Percentiles rank a stretch among this genome's conserved stretches.
Conservation (phyloP, 768 basidiomycete species). For the Mycena pura region DNA sequence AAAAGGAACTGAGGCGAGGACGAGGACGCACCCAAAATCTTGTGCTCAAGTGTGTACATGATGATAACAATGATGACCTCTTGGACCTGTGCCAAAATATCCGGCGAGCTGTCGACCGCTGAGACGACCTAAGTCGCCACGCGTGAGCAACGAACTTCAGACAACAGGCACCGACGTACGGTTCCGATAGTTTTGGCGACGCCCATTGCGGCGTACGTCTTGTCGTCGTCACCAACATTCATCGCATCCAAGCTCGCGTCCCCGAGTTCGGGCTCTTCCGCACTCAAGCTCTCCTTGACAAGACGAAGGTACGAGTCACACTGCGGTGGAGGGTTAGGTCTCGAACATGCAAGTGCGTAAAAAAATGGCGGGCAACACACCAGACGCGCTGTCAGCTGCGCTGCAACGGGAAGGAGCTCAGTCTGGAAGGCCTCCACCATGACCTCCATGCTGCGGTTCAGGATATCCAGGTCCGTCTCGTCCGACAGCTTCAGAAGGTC, state of each 20-base stretch:
- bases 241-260: conserved; percentile 63
- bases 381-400: conserved; percentile 77
- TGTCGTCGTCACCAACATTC: conserved; percentile 77
- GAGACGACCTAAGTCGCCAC: conserved; percentile 62
- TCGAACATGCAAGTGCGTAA: background rate
- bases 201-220: conserved; percentile 88
- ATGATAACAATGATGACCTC: conserved; percentile 84
- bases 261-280: conserved; percentile 56
- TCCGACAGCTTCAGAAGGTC: conserved; percentile 90
- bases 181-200: conserved; percentile 86
- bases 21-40: conserved; percentile 68
- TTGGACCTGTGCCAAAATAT: conserved; percentile 80
- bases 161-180: conserved; percentile 46
- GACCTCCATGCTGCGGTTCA: conserved; percentile 83
- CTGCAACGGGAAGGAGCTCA: conserved; percentile 85
- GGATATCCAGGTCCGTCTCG: conserved; percentile 87
- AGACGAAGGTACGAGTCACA: conserved; percentile 86
- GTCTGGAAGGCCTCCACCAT: conserved; percentile 88
- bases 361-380: conserved; percentile 42
- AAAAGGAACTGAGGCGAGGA: background rate
- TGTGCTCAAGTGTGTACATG: conserved; percentile 76
- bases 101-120: conserved; percentile 74
- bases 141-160: background rate
- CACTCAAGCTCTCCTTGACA: conserved; percentile 67
- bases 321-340: no score